Evolutionary conservation across 176 grass and related monocot genomes (phyloP).

Genomic region (Poa pratensis): DNA sequence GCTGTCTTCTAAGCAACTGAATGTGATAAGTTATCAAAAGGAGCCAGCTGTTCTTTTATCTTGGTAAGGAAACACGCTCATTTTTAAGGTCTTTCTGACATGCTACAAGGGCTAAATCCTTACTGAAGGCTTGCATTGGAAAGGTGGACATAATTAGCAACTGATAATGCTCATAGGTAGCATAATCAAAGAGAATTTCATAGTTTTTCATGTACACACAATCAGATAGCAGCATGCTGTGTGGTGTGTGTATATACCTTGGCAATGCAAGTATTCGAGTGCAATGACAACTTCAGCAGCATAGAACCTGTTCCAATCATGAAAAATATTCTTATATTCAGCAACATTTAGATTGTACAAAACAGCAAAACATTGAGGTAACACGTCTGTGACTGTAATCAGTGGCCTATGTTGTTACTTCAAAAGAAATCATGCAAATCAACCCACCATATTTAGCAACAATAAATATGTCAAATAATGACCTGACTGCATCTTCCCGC

Average conservation of each 20-base stretch:
- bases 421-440: background rate
- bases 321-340: conserved; percentile 1
- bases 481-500: conserved; percentile 93
- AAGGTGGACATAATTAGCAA: background rate
- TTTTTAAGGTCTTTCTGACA: background rate
- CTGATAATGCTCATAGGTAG: conserved; percentile 8
- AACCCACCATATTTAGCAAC: background rate
- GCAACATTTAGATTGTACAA: conserved; percentile 1
- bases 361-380: background rate
- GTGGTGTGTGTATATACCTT: conserved; percentile 54
- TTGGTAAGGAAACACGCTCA: background rate
- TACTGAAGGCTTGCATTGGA: conserved; percentile 15
- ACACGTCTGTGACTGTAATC: background rate
- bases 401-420: conserved; percentile 1
- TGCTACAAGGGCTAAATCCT: conserved; percentile 2
- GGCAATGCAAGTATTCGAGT: conserved; percentile 96
- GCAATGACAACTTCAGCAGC: conserved; percentile 86
- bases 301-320: conserved; percentile 71
- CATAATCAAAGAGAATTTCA: background rate
- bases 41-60: background rate
- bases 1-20: conserved; percentile 6
- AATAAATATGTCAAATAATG: conserved; percentile 34
- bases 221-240: background rate
- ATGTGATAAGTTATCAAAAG: background rate
- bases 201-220: background rate